Evolutionary conservation across 2,329 filamentous ascomycete genomes (phyloP).

Genomic region (Aaosphaeria arxii): DNA sequence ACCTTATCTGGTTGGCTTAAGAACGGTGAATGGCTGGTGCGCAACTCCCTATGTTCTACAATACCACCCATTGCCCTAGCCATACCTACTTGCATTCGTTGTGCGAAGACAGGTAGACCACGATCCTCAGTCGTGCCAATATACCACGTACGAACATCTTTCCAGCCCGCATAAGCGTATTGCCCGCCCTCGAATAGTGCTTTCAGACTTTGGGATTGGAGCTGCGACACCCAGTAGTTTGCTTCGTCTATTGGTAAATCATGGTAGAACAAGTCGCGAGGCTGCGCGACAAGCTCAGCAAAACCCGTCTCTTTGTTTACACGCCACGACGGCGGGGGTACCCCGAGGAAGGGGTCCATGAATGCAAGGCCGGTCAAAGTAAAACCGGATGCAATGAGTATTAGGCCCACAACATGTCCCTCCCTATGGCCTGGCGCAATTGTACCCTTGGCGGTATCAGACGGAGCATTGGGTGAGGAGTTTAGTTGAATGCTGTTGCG

Average conservation of each 20-base stretch:
- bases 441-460: neutral
- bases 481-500: conserved; percentile 1
- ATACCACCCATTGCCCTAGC: conserved; percentile 20
- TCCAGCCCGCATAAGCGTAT: conserved; percentile 46
- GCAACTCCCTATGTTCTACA: too few species aligned
- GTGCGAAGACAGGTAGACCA: conserved; percentile 39
- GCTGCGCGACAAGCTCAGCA: conserved; percentile 37
- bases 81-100: conserved; percentile 38
- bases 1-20: too few species aligned
- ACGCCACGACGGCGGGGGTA: conserved; percentile 11
- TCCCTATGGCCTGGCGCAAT: neutral
- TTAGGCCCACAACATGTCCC: conserved; percentile 9
- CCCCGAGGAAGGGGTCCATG: conserved; percentile 10
- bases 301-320: conserved; percentile 34
- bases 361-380: conserved; percentile 11
- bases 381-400: conserved; percentile 15
- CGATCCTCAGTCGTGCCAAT: conserved; percentile 44
- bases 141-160: conserved; percentile 48
- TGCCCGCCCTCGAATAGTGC: conserved; percentile 47
- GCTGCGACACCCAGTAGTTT: conserved; percentile 41
- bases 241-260: conserved; percentile 47
- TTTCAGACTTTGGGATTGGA: conserved; percentile 43
- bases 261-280: conserved; percentile 49
- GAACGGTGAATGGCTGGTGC: too few species aligned
- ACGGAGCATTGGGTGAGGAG: neutral